Evolutionary conservation across 768 basidiomycete species (phyloP).

Genomic region (Pilatotrama ljubarskyi): DNA sequence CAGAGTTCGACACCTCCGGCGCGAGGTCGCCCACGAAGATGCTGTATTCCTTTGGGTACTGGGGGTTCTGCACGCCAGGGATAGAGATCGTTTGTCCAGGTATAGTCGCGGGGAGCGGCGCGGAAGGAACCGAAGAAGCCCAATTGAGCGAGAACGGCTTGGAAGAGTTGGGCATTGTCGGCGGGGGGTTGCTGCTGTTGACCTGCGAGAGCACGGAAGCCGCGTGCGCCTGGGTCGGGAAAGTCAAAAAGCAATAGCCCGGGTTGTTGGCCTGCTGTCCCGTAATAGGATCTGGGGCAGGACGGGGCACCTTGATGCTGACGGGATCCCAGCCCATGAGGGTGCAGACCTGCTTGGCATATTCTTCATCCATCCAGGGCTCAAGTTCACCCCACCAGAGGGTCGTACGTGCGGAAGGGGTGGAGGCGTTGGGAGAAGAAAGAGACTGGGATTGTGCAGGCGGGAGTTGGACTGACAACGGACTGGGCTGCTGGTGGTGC

Average conservation of each 20-base stretch:
- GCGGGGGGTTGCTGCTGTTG: slow-evolving; percentile 43
- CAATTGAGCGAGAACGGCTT: slow-evolving; percentile 83
- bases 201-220: slow-evolving; percentile 71
- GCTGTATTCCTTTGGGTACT: slow-evolving; percentile 84
- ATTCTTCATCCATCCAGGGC: slow-evolving; percentile 97
- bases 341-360: slow-evolving; percentile 82
- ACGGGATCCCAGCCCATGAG: slow-evolving; percentile 87
- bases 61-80: slow-evolving; percentile 44
- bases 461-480: slow-evolving; percentile 27
- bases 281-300: slow-evolving; percentile 53
- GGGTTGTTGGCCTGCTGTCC: slow-evolving; percentile 78
- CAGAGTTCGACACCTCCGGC: slow-evolving; percentile 92
- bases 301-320: slow-evolving; percentile 69
- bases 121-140: slow-evolving; percentile 51
- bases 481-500: slow-evolving; percentile 26
- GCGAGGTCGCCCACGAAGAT: slow-evolving; percentile 95
- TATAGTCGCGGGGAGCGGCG: slow-evolving; percentile 35
- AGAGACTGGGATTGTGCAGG: slow-evolving; percentile 29
- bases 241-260: slow-evolving; percentile 87
- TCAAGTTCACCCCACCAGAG: slow-evolving; percentile 90
- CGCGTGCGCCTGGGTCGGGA: slow-evolving; percentile 69
- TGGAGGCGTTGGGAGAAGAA: slow-evolving; percentile 26
- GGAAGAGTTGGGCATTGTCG: slow-evolving; percentile 84
- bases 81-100: slow-evolving; percentile 37
- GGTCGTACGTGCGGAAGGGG: slow-evolving; percentile 47